Evolutionary conservation across 2,329 filamentous ascomycete species (phyloP), one percentile per base, ranked within the genome.

Genomic region (Zasmidium angulare): DNA sequence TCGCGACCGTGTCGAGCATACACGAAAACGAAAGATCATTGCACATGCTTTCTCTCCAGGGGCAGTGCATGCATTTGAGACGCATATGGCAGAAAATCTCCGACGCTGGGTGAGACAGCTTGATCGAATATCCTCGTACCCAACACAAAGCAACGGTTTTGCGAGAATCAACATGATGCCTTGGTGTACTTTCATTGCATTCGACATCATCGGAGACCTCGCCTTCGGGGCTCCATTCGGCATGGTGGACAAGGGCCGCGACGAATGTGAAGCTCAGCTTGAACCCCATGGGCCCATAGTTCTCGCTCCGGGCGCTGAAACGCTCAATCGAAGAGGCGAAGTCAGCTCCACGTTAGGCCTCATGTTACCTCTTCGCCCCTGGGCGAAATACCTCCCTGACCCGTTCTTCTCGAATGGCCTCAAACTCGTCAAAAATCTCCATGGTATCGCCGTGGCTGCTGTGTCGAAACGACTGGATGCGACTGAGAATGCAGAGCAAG

Each of bases 21-120:
- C 70, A 1, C 67, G 73, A 1, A 75, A 75, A 58, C 68, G 72
- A 2, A 74, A 74, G 43, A 71, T 73, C 40, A 70, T 74, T 46
- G 68, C 72, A 0, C 73, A 75, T 53, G 71, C 71, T 7, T 74
- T 74, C 51, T 72, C 70, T 0, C 71, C 72, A 0, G 67, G 64
- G 40, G 69, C 72, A 4, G 71, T 74, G 3, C 66, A 68, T 20
- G 68, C 60, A 0, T 75, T 75, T 56, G 72, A 74, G 53, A 66
- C 65, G 3, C 66, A 72, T 23, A 74, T 74, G 69, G 67, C 71
- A 1, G 67, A 64, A 1, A 67, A 68, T 36, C 61, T 68, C 10
- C 60, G 58, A 10, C 55, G 62, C 46, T 68, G 66, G 66, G 60
- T 65, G 4, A 47, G 49, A 9, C 62, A 67, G 21, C 57, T 66